Conservation (phyloP, 1,139 yeast genomes). For the Arxiozyma bovina region DNA sequence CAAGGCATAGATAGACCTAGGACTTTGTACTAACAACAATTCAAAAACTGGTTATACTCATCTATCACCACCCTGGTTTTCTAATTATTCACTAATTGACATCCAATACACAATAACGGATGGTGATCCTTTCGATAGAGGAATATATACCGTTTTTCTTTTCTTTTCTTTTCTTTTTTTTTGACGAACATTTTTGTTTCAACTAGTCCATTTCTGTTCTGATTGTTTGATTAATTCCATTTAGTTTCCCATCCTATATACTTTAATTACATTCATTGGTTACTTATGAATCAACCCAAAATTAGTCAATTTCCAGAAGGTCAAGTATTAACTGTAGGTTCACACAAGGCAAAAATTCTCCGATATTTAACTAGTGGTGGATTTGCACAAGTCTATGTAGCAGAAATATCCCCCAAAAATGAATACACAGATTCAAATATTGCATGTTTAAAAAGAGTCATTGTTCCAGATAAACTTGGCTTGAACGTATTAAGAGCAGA, state of each 20-base stretch:
- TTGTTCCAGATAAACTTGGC: conserved; percentile 62
- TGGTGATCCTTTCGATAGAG: not conserved
- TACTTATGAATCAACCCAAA: conserved; percentile 3
- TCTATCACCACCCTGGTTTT: not conserved
- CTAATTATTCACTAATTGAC: too few relatives aligned
- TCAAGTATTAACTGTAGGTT: conserved; percentile 25
- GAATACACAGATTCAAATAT: conserved; percentile 30
- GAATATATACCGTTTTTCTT: not conserved
- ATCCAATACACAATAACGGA: not conserved
- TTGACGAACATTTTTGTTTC: too few relatives aligned
- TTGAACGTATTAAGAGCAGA: conserved; percentile 59
- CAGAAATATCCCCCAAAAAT: conserved; percentile 37
- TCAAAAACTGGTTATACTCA: not conserved
- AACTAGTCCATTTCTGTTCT: not conserved
- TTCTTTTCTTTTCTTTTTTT: too few relatives aligned
- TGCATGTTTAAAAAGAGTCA: conserved; percentile 63
- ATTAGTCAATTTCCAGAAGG: conserved; percentile 18
- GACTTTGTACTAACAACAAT: too few relatives aligned
- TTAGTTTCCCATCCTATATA: not conserved
- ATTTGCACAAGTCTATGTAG: conserved; percentile 53
- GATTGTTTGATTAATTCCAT: too few relatives aligned
- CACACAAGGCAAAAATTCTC: conserved; percentile 29
- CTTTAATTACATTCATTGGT: not conserved
- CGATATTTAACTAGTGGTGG: conserved; percentile 37
- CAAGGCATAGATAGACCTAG: too few relatives aligned